Evolutionary conservation across 352 stramenopile species (phyloP).

Genomic region (Globisporangium abappressorium): DNA sequence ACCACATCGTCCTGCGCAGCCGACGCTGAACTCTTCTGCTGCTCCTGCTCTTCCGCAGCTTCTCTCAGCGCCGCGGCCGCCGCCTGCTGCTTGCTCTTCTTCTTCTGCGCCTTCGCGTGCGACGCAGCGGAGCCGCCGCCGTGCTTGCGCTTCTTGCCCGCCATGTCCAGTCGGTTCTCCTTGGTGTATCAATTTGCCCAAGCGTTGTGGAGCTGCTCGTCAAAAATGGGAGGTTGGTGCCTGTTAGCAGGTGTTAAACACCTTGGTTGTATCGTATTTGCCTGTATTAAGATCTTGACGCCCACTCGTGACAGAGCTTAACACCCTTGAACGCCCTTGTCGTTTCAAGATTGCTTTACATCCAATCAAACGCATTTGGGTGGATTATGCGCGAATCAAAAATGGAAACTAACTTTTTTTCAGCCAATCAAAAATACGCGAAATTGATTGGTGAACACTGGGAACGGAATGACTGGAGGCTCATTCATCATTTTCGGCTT

Average conservation of each 20-base stretch:
- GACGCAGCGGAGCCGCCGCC: constrained; percentile 24
- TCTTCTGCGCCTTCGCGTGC: constrained; percentile 44
- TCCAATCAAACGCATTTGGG: constrained; percentile 10
- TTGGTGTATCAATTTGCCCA: constrained; percentile 3
- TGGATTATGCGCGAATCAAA: not conserved
- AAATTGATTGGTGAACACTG: constrained; percentile 35
- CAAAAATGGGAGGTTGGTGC: constrained; percentile 5
- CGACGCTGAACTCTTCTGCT: not conserved
- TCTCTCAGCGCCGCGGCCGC: constrained; percentile 12
- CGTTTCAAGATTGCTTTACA: constrained; percentile 30
- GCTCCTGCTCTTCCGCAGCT: constrained; percentile 11
- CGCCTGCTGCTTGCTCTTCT: constrained; percentile 39
- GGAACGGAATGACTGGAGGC: constrained; percentile 21
- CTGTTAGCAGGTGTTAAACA: constrained; percentile 10
- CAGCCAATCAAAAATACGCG: constrained; percentile 18
- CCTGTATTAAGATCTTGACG: not conserved
- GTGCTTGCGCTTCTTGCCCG: constrained; percentile 64
- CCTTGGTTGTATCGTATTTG: not conserved
- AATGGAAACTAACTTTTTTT: constrained; percentile 8
- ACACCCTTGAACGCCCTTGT: constrained; percentile 12
- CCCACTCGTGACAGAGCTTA: not conserved
- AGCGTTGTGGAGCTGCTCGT: not conserved
- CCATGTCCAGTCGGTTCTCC: constrained; percentile 25
- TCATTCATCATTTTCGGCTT: constrained; percentile 16
- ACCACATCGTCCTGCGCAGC: constrained; percentile 6